phyloP scores from a whole-genome alignment of 495 filamentous ascomycete species.

The Talaromyces wortmannii region DNA sequence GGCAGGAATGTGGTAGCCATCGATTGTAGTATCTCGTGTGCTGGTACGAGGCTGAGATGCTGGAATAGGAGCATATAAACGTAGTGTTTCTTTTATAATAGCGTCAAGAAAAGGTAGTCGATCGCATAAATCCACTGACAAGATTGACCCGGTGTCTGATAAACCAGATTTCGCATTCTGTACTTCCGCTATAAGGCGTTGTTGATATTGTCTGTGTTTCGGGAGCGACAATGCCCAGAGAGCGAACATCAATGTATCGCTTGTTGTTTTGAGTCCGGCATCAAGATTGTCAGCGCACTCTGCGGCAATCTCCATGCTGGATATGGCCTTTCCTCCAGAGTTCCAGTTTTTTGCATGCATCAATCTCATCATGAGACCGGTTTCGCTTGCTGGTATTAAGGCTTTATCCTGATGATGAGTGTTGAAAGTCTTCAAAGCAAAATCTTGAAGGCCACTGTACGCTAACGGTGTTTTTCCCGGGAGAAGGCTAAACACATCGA shows the following conservation, averaged over 20 bases:
- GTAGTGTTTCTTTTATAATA: constrained; percentile 47
- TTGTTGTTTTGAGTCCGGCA: constrained; percentile 25
- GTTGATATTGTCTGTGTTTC: constrained; percentile 16
- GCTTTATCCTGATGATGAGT: constrained; percentile 4
- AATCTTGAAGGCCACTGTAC: constrained; percentile 24
- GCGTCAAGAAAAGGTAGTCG: constrained; percentile 32
- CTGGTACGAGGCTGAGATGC: neutral
- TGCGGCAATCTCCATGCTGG: constrained; percentile 17
- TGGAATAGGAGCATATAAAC: constrained; percentile 41
- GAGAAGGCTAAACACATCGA: constrained; percentile 19
- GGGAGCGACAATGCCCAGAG: constrained; percentile 25
- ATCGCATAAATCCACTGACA: neutral
- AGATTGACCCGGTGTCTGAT: neutral
- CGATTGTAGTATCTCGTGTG: neutral
- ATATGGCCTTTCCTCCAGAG: constrained; percentile 1
- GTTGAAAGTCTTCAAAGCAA: constrained; percentile 17
- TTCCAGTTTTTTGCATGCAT: constrained; percentile 8
- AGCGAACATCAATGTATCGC: constrained; percentile 24
- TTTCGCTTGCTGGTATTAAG: constrained; percentile 6
- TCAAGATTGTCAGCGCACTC: constrained; percentile 23
- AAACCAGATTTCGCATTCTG: neutral
- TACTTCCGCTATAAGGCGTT: constrained; percentile 17
- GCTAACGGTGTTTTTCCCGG: constrained; percentile 25
- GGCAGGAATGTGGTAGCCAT: constrained; percentile 5
- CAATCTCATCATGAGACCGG: constrained; percentile 1